Evolutionary conservation across 2,329 filamentous ascomycete species (phyloP).

Genomic region (Cordyceps farinosa): DNA sequence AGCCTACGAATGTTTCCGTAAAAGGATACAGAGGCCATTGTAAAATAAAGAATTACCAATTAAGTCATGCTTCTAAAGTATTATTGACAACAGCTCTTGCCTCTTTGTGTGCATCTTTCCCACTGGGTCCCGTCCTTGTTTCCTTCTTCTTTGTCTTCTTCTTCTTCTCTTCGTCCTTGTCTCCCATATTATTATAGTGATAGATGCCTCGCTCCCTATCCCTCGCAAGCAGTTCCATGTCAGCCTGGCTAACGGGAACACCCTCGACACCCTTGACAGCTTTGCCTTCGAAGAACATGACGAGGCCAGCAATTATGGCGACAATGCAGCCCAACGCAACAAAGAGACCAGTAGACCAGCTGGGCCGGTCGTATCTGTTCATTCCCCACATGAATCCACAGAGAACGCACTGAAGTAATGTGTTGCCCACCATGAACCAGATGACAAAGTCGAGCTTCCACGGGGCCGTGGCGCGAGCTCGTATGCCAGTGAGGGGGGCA

Average conservation of each 20-base stretch:
- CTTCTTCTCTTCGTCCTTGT: conserved; percentile 28
- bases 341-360: conserved; percentile 76
- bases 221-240: conserved; percentile 46
- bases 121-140: not conserved
- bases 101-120: not conserved
- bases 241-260: conserved; percentile 57
- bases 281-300: conserved; percentile 70
- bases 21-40: not conserved
- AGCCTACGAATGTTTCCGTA: too few species aligned
- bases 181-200: conserved; percentile 48
- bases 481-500: conserved; percentile 65
- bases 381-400: conserved; percentile 81
- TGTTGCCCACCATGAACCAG: conserved; percentile 76
- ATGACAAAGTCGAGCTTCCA: conserved; percentile 81
- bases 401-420: conserved; percentile 69
- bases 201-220: conserved; percentile 54
- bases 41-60: not conserved
- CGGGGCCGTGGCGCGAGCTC: conserved; percentile 61
- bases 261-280: conserved; percentile 69
- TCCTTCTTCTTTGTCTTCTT: conserved; percentile 15
- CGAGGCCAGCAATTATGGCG: conserved; percentile 63
- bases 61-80: not conserved
- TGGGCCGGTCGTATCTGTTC: conserved; percentile 68
- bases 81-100: not conserved
- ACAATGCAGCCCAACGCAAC: conserved; percentile 70